Evolutionary conservation across 2,329 filamentous ascomycete genomes (phyloP).

Genomic region (Hypoxylon sp.): DNA sequence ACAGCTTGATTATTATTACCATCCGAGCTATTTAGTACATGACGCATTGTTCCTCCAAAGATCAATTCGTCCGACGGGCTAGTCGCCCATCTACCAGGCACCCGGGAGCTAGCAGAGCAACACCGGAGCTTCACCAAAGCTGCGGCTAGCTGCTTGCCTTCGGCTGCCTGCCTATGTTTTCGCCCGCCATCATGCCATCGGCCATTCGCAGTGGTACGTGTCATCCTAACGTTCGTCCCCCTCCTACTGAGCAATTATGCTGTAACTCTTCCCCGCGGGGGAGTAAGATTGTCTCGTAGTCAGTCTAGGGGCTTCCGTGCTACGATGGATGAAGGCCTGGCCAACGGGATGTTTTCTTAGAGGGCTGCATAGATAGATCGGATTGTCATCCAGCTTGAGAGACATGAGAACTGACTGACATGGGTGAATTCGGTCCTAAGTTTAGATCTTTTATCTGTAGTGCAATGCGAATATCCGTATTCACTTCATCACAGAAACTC

Average conservation of each 20-base stretch:
- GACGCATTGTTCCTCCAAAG: background rate
- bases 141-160: slow-evolving; percentile 16
- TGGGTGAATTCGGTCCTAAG: background rate
- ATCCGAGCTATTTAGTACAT: background rate
- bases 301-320: background rate
- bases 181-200: slow-evolving; percentile 23
- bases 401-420: background rate
- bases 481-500: too few relatives aligned
- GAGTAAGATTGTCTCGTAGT: slow-evolving; percentile 3
- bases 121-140: slow-evolving; percentile 2
- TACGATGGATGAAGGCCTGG: background rate
- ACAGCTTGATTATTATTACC: background rate
- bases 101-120: slow-evolving; percentile 10
- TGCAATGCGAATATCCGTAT: too few relatives aligned
- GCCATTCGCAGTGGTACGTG: slow-evolving; percentile 12
- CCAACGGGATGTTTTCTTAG: background rate
- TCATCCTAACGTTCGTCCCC: slow-evolving; percentile 1
- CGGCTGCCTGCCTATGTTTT: slow-evolving; percentile 3
- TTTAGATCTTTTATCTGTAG: background rate
- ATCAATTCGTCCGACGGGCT: background rate
- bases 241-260: slow-evolving; percentile 18
- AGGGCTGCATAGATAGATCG: too few relatives aligned
- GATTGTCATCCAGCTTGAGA: background rate
- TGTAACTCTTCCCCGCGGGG: slow-evolving; percentile 26
- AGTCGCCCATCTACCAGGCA: slow-evolving; percentile 29